Evolutionary conservation across 2,329 filamentous ascomycete genomes (phyloP), one percentile per base, ranked within the genome.

Genomic region (Lecanicillium sp.): DNA sequence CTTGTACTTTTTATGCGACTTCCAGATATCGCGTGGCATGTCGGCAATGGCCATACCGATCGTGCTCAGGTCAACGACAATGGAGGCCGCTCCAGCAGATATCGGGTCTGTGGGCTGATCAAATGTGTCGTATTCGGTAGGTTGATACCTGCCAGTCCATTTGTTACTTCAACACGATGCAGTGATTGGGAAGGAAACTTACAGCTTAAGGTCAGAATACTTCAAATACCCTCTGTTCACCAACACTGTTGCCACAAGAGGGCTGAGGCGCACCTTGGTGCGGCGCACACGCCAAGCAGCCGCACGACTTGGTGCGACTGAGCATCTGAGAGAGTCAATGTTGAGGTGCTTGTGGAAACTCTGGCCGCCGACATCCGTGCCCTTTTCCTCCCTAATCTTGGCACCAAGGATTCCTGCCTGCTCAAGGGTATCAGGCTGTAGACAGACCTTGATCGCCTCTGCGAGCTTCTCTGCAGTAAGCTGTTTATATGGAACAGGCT

Each of bases 41-140:
- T 94, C 87, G 1, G 85, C 85, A 29, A 94, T 71, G 1, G 87
- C 86, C 74, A 94, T 84, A 51, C 85, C 77, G 41, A 96, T 81
- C 29, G 76, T 83, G 18, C 83, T 80, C 33, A 92, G 68, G n/a
- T 89, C 90, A 5, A 84, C 84, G n/a, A 94, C 66, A 1, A 96
- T 62, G 0, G 88, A 86, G 32, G 79, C 77, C 1, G 87, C 80
- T 13, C 79, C 84, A 15, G 86, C 87, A 12, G 83, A 80, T 17
- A 94, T 75, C 0, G 87, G 87, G 47, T 92, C 87, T 51, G 76
- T 79, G 0, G 87, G 87, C 32, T 88, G 83, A 22, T 83, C 77
- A 42, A 87, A 84, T 0, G 84, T 86, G 46, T 83, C 78, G 57
- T 90, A 87, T 55, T 94, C 85, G 15, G 58, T 61, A 1, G 64